These are phyloP conservation scores for Hymenoscyphus albidus DNA, from an alignment of 2,329 filamentous ascomycete species.

Conservation along the genomic window DNA sequence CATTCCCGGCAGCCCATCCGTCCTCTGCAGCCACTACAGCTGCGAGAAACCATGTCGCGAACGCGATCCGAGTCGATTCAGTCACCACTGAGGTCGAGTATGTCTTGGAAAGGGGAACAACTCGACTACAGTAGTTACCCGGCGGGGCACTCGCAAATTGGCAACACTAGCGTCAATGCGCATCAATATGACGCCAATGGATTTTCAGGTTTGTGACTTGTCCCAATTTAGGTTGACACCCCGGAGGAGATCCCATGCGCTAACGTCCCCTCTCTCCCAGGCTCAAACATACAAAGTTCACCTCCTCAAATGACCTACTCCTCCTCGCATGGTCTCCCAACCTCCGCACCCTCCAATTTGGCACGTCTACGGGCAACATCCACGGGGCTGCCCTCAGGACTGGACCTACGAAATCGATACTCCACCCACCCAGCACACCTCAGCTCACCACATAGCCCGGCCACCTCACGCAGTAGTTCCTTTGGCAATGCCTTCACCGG, in stretches of 20 bases:
- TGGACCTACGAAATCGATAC: constrained; percentile 46
- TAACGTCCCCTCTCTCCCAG: constrained; percentile 34
- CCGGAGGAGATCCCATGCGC: constrained; percentile 25
- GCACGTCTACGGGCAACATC: constrained; percentile 50
- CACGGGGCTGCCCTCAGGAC: constrained; percentile 43
- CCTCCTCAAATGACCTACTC: constrained; percentile 50
- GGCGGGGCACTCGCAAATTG: constrained; percentile 42
- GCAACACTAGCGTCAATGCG: constrained; percentile 39
- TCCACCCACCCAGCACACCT: constrained; percentile 37
- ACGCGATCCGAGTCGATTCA: constrained; percentile 56
- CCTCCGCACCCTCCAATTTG: constrained; percentile 39
- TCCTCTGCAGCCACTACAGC: constrained; percentile 54
- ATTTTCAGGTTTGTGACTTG: constrained; percentile 44
- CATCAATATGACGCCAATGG: constrained; percentile 49
- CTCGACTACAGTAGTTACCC: constrained; percentile 54
- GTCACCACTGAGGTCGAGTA: constrained; percentile 55
- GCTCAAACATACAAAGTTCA: constrained; percentile 43
- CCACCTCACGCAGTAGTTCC: constrained; percentile 34
- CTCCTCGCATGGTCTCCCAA: constrained; percentile 37
- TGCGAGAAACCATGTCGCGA: constrained; percentile 54
- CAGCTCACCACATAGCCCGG: constrained; percentile 20
- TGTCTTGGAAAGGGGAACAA: constrained; percentile 60
- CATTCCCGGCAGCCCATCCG: constrained; percentile 42
- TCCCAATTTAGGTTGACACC: constrained; percentile 22
- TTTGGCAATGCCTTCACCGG: constrained; percentile 43